phyloP scores from a whole-genome alignment of 305 asterid species.

The Fraxinus greggii region DNA sequence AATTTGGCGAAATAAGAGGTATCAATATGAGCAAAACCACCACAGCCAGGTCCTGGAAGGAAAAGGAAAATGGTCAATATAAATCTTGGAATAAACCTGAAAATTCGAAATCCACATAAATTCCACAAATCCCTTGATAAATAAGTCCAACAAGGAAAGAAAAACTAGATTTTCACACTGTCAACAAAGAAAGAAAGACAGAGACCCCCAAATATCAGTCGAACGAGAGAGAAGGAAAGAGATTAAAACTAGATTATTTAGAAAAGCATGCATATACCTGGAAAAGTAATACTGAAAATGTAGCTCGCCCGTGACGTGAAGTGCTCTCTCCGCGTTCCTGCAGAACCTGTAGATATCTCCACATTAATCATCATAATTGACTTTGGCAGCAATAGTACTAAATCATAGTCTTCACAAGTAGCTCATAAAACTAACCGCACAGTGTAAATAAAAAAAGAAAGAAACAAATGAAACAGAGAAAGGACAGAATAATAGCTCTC shows the following conservation, averaged over 20 bases:
- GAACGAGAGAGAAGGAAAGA: slow-evolving; percentile 13
- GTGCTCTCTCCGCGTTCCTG: slow-evolving; percentile 99
- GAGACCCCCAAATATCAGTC: not conserved
- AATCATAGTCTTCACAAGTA: not conserved
- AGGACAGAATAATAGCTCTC: not conserved
- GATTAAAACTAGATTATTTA: slow-evolving; percentile 11
- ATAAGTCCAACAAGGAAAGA: not conserved
- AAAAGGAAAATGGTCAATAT: slow-evolving; percentile 4
- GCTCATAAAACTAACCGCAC: not conserved
- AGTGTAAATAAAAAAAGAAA: not conserved
- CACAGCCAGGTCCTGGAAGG: slow-evolving; percentile 91
- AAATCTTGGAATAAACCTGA: slow-evolving; percentile 12
- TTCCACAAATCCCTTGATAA: not conserved
- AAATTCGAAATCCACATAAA: slow-evolving; percentile 8
- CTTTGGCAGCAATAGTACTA: slow-evolving; percentile 1
- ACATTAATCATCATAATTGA: slow-evolving; percentile 27
- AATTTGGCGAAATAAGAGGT: slow-evolving; percentile 94
- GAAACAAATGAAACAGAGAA: not conserved
- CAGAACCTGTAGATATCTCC: slow-evolving; percentile 68
- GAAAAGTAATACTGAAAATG: slow-evolving; percentile 95
- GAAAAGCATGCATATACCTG: slow-evolving; percentile 58
- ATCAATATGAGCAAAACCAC: slow-evolving; percentile 97
- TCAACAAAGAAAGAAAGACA: not conserved
- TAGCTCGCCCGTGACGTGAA: slow-evolving; percentile 98
- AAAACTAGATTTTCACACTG: slow-evolving; percentile 9